Conservation (phyloP, 768 basidiomycete genomes). For the Mrakia blollopis region DNA sequence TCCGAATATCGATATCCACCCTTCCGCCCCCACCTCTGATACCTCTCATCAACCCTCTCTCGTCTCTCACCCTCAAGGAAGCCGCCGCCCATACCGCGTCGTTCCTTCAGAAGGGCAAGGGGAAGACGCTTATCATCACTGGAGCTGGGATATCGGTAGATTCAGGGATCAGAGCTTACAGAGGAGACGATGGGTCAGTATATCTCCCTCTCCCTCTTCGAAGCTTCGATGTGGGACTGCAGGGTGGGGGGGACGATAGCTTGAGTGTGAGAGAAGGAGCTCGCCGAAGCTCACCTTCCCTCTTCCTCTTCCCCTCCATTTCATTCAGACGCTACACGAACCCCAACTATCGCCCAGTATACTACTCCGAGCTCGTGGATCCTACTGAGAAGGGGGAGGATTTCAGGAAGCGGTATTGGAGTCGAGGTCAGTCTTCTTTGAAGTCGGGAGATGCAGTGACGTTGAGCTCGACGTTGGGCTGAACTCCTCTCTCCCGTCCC, state of each 20-base stretch:
- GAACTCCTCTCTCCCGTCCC: conserved; percentile 48
- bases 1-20: conserved; percentile 74
- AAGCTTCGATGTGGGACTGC: conserved; percentile 47
- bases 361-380: conserved; percentile 5
- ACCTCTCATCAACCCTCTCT: conserved; percentile 47
- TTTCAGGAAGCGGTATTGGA: conserved; percentile 32
- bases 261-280: conserved; percentile 21
- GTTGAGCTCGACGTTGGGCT: background rate
- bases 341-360: conserved; percentile 42
- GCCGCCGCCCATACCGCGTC: conserved; percentile 59
- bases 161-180: conserved; percentile 90
- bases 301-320: background rate
- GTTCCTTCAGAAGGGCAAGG: conserved; percentile 57
- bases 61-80: conserved; percentile 49
- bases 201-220: conserved; percentile 49
- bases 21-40: conserved; percentile 58
- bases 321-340: conserved; percentile 35
- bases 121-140: conserved; percentile 70
- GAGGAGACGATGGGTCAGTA: conserved; percentile 50
- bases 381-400: conserved; percentile 5
- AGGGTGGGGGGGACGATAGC: conserved; percentile 36
- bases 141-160: conserved; percentile 95
- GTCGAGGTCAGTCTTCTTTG: background rate
- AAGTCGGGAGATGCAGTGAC: background rate
- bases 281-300: conserved; percentile 34